Evolutionary conservation across 495 filamentous ascomycete species (phyloP), one percentile per base, ranked within the genome.

Genomic region (Penicillium paxilli): DNA sequence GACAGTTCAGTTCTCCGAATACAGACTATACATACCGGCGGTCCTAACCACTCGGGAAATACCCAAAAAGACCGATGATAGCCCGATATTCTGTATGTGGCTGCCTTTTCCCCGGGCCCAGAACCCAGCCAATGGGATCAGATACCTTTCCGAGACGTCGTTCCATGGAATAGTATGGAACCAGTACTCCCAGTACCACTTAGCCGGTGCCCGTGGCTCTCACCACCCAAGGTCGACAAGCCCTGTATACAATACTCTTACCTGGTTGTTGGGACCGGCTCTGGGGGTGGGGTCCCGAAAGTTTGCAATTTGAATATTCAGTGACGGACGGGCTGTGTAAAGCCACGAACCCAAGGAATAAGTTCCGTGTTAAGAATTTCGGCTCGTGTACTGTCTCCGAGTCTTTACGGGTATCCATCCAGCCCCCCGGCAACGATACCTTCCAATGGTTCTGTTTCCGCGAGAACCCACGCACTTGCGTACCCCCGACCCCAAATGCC

Each of bases 191-290:
- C 5, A 35, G 32, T 11, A n/a, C n/a, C n/a, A n/a, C 16, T 38
- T 38, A 12, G 5, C 5, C 32, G 26, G 26, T 11, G 11, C 32
- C 35, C 35, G 35, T 38, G 35, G 35, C 35, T 5, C 16, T 38
- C 35, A 38, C 25, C n/a, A n/a, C 35, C 19, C 14, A 22, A 11
- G n/a, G n/a, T n/a, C n/a, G n/a, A n/a, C n/a, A 20, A 47, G 48
- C 58, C 60, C 38, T 58, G 33, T 22, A 28, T 14, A 14, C n/a
- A 22, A n/a, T n/a, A n/a, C n/a, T n/a, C n/a, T 48, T 55, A 63
- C 56, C 63, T 51, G 54, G 56, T 65, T 57, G 40, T 48, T 58
- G 59, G 63, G 53, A 51, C 51, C 56, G 47, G 60, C 57, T 54
- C 54, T 28, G 48, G 56, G 56, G 56, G 48, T 55, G 54, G 58